Conservation (phyloP, 2,329 filamentous ascomycete species). For the Penicillium hordei region DNA sequence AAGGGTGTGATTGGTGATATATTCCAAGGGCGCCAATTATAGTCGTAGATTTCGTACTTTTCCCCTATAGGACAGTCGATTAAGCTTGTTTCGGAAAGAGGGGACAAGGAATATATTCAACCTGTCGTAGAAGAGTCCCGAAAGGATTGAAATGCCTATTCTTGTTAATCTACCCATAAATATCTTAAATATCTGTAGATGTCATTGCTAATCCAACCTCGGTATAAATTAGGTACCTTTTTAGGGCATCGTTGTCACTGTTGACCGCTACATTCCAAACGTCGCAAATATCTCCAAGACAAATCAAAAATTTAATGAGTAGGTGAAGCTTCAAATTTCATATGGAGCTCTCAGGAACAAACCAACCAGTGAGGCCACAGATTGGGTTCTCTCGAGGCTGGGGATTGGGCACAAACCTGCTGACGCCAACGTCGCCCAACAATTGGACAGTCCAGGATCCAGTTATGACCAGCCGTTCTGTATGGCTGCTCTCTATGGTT, state of each 20-base stretch:
- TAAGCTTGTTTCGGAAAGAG: not conserved
- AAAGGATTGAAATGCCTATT: not conserved
- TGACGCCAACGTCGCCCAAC: conserved; percentile 12
- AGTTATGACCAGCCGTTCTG: not conserved
- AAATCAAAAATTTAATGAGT: conserved; percentile 12
- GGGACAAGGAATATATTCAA: not conserved
- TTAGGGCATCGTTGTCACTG: not conserved
- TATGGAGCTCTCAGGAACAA: conserved; percentile 9
- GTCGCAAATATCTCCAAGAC: not conserved
- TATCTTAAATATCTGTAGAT: not conserved
- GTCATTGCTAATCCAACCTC: not conserved
- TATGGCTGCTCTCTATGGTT: conserved; percentile 2
- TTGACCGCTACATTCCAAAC: conserved; percentile 14
- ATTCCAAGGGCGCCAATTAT: not conserved
- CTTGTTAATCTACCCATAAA: not conserved
- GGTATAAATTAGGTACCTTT: not conserved
- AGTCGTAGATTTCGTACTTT: not conserved
- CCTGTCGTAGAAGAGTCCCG: not conserved
- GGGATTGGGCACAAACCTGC: conserved; percentile 26
- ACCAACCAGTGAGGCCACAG: conserved; percentile 19
- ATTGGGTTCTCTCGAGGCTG: conserved; percentile 27
- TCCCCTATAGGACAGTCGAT: not conserved
- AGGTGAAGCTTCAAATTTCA: conserved; percentile 20
- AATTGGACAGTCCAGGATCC: conserved; percentile 6
- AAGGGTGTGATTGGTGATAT: not conserved